Base-by-base conservation (phyloP, 805 yeast genomes). In the Starmerella apicola region DNA sequence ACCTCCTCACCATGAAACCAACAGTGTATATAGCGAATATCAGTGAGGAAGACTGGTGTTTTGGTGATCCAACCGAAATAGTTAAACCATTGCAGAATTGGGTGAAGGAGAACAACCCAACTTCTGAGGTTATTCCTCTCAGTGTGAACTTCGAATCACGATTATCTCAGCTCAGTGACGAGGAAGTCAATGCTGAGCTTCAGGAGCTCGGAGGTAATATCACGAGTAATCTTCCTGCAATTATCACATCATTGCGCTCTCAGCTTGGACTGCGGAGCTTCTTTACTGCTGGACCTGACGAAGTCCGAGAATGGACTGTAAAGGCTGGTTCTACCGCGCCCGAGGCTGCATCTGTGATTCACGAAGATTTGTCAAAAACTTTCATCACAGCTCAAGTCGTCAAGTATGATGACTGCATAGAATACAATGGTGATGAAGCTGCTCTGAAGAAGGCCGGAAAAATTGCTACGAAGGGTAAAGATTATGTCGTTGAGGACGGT, bases 301-400 rank as follows among this genome's bases (percentile, higher is more conserved):
- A 85, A 60, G 86, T 81, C 8, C 67, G 88, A 54, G 94, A 85
- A 58, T 85, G 96, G 96, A 80, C 85, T 15, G 68, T 85, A 39
- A 70, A 86, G 55, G 66, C 67, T 38, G 82, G 84, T 23, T 71
- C 80, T 15, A 71, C 74, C 27, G 94, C 94, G 2, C 86, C 88
- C 28, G 81, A 81, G 46, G 95, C 94, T 2, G 95, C 95, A 1
- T 93, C 86, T 18, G 78, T 79, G 25, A 85, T 85, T 44, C 95
- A 85, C 57, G 79, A 83, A 6, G 95, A 84, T 57, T 62, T 84
- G 40, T 77, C 79, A 62, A 73, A 77, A 52, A 81, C 93, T 0
- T 85, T 85, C 57, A 74, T 85, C 34, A 72, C 74, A 54, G 93
- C 91, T 8, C 75, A 77, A 42, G 81, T 85, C 22, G 68, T 72